Evolutionary conservation across 176 grass and related monocot genomes (phyloP).

Genomic region (Luzula sylvatica): DNA sequence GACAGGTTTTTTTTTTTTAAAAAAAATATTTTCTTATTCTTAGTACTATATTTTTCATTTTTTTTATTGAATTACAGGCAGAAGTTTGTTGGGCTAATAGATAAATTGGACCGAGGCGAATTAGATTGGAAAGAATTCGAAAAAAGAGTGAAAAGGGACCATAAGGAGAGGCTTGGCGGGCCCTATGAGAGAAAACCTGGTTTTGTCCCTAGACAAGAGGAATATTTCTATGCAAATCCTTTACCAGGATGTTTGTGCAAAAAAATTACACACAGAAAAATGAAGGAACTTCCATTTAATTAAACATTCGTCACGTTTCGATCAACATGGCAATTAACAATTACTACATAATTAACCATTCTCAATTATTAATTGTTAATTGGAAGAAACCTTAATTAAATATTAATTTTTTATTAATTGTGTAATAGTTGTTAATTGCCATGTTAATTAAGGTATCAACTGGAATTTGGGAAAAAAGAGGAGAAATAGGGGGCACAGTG

Average conservation of each 20-base stretch:
- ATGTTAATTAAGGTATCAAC: too few species aligned
- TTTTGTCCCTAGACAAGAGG: slow-evolving; percentile 42
- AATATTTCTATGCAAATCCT: slow-evolving; percentile 85
- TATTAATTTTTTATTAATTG: too few species aligned
- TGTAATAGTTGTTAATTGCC: too few species aligned
- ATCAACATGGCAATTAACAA: too few species aligned
- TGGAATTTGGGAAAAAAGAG: too few species aligned
- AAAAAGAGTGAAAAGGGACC: slow-evolving; percentile 37
- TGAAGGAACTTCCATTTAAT: slow-evolving; percentile 8
- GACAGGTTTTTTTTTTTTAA: slow-evolving; percentile 39
- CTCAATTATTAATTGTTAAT: too few species aligned
- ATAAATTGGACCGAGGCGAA: slow-evolving; percentile 45
- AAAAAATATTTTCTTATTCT: slow-evolving; percentile 5
- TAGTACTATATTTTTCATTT: too few species aligned
- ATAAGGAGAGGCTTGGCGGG: slow-evolving; percentile 51
- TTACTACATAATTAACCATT: too few species aligned
- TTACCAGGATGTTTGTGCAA: slow-evolving; percentile 64
- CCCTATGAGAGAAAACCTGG: slow-evolving; percentile 51
- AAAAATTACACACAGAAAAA: slow-evolving; percentile 4
- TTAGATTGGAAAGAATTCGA: slow-evolving; percentile 44
- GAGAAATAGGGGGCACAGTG: too few species aligned
- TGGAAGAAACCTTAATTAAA: too few species aligned
- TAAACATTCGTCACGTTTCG: too few species aligned
- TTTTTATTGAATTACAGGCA: slow-evolving; percentile 28
- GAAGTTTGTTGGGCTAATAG: slow-evolving; percentile 52